Evolutionary conservation across 83 land plant genomes (phyloP).

Genomic region (Isoetes engelmannii): DNA sequence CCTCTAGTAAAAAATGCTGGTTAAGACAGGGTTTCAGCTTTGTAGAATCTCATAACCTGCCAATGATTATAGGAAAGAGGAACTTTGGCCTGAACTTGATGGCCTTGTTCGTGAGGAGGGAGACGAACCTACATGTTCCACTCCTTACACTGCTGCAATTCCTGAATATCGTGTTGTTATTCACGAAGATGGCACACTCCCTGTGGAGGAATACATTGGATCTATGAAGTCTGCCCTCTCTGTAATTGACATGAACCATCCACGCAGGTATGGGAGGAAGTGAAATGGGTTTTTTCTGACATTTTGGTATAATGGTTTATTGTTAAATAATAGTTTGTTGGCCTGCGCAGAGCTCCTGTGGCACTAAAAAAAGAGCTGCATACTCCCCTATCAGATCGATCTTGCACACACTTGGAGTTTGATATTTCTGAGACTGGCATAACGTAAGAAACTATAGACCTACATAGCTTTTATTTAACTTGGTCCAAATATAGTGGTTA

Average conservation of each 20-base stretch:
- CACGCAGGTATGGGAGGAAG: constrained; percentile 53
- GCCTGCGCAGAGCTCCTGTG: constrained; percentile 49
- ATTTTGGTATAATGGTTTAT: neutral
- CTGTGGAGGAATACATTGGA: constrained; percentile 29
- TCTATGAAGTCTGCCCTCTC: constrained; percentile 50
- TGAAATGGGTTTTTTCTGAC: neutral
- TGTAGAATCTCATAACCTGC: neutral
- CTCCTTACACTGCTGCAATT: constrained; percentile 85
- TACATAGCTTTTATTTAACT: too few species aligned
- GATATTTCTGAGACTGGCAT: constrained; percentile 65
- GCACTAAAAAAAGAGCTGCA: constrained; percentile 67
- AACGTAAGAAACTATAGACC: constrained; percentile 29
- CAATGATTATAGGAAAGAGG: constrained; percentile 57
- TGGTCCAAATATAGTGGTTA: too few species aligned
- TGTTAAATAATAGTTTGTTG: neutral
- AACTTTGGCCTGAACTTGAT: constrained; percentile 86
- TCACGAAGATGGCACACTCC: constrained; percentile 28
- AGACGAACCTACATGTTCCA: constrained; percentile 38
- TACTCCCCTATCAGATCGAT: constrained; percentile 62
- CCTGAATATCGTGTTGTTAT: constrained; percentile 71
- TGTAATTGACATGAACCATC: constrained; percentile 71
- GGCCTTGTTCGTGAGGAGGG: constrained; percentile 60
- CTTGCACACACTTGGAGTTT: constrained; percentile 78
- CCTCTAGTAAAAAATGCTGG: neutral
- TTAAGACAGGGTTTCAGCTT: neutral